Evolutionary conservation across 768 basidiomycete species (phyloP).

Genomic region (Amanita exitialis): DNA sequence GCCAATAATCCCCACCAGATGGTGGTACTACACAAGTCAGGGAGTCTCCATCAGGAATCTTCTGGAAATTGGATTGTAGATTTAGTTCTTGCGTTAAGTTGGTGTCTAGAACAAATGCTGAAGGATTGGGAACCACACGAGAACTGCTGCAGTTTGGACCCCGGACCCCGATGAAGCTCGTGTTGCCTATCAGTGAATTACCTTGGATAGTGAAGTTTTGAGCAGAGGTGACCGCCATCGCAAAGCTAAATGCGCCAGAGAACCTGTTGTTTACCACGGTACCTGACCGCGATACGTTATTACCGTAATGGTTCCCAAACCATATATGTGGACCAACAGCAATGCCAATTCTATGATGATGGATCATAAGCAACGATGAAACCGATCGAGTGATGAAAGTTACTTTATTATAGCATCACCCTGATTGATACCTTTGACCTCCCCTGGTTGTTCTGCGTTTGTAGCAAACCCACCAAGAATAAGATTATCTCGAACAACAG

Average conservation of each 20-base stretch:
- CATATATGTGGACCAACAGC: constrained; percentile 71
- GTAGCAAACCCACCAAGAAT: constrained; percentile 66
- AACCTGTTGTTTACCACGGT: constrained; percentile 47
- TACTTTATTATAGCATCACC: constrained; percentile 65
- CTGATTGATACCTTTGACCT: constrained; percentile 43
- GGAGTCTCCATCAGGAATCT: constrained; percentile 41
- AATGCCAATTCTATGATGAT: constrained; percentile 53
- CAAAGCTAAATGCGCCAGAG: constrained; percentile 66
- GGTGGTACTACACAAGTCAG: constrained; percentile 65
- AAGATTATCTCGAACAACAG: constrained; percentile 55
- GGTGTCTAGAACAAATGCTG: constrained; percentile 48
- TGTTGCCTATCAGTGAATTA: constrained; percentile 57
- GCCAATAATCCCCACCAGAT: constrained; percentile 62
- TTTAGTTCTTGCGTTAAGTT: constrained; percentile 28
- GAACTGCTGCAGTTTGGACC: constrained; percentile 53
- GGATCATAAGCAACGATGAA: background rate
- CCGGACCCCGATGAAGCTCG: constrained; percentile 61
- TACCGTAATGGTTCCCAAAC: constrained; percentile 50
- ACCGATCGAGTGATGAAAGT: constrained; percentile 12
- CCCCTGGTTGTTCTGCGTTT: constrained; percentile 23
- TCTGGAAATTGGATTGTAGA: constrained; percentile 43
- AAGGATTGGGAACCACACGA: constrained; percentile 40
- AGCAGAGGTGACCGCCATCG: constrained; percentile 55
- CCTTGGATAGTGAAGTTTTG: constrained; percentile 55
- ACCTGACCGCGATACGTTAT: constrained; percentile 43